Base-by-base conservation (phyloP, 164 flowering plant species). In the Nymphaea colorata region DNA sequence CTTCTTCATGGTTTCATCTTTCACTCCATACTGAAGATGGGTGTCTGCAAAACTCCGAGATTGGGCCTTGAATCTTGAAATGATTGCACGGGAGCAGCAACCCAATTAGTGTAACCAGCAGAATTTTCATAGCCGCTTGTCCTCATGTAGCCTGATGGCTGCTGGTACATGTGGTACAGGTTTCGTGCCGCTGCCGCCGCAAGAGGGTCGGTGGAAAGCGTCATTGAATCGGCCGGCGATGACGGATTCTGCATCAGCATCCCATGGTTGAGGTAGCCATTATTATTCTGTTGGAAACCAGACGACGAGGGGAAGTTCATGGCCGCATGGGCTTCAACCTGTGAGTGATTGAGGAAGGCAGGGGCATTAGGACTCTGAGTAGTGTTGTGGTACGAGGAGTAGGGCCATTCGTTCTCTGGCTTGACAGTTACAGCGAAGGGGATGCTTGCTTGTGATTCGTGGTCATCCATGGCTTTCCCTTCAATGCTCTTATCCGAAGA, bases 351-450 rank as follows among this genome's bases (percentile, higher is more conserved):
- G 10, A 61, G 11, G 64, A 61, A n/a, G 3, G n/a, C 25, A 61
- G 64, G 16, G 74, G 44, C 69, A 44, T 57, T 63, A 74, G 53
- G 64, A 47, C 55, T 7, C 55, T 47, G 55, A 47, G 5, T 62
- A 66, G 68, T 72, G 57, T 70, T 74, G 7, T 78, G 80, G 74
- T 44, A 77, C 17, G 73, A 80, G 18, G 67, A 61, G 0, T 72
- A 62, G 44, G 73, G 70, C 76, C 80, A 77, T 63, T 77, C 74
- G 57, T 74, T 71, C 65, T 72, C 76, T 11, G 67, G 72, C 57
- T 75, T 78, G 59, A 78, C 64, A 53, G 79, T 71, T 16, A 70
- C 41, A 3, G 81, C 78, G 65, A 80, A 80, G 76, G 72, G 76
- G 8, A 81, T 74, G 41, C 44, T 62, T 1, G 82, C 42, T 6